Base-by-base conservation (phyloP, 768 basidiomycete genomes). In the Leccinellum rugosiceps region DNA sequence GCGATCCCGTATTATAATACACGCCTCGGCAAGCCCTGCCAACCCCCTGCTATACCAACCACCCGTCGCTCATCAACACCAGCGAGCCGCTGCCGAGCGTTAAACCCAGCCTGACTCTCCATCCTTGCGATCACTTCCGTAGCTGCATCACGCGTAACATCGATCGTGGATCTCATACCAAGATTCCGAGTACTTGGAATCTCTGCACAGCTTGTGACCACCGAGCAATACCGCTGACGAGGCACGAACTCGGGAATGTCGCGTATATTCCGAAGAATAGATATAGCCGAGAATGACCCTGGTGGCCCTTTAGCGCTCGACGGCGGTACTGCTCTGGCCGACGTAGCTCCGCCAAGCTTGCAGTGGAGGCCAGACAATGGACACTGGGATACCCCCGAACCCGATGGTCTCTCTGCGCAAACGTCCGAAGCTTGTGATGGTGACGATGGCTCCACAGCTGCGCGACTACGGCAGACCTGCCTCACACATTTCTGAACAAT, bases 171-270 rank as follows among this genome's bases (percentile, higher is more conserved):
- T 35, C 38, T 53, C 38, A 55, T 57, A 31, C 34, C 4, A 8
- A 10, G 15, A 35, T 28, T 43, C 31, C 15, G 43, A 38, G 56
- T 13, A 1, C 26, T 44, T 15, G 49, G 21, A 31, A 31, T 31
- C 11, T 54, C 57, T 6, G 47, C 38, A 9, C 21, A 46, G 2
- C 31, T 34, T n/a, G 52, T 17, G 21, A 43, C 21, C 17, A 35
- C 47, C 45, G 52, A 35, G 15, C 30, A 30, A 8, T 38, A 55
- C 51, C 56, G 58, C 35, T 61, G 68, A 17, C 64, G 58, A 57
- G 68, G 68, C 14, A 70, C 57, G 47, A 70, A 70, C 38, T 70
- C 66, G 49, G 63, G 68, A 51, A 68, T 58, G 53, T 61, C 63
- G 17, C 53, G 58, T 21, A 61, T 4, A 46, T 58, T 57, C 10